Evolutionary conservation across 2,329 filamentous ascomycete species (phyloP), one percentile per base, ranked within the genome.

Genomic region (Aspergillus japonicus): DNA sequence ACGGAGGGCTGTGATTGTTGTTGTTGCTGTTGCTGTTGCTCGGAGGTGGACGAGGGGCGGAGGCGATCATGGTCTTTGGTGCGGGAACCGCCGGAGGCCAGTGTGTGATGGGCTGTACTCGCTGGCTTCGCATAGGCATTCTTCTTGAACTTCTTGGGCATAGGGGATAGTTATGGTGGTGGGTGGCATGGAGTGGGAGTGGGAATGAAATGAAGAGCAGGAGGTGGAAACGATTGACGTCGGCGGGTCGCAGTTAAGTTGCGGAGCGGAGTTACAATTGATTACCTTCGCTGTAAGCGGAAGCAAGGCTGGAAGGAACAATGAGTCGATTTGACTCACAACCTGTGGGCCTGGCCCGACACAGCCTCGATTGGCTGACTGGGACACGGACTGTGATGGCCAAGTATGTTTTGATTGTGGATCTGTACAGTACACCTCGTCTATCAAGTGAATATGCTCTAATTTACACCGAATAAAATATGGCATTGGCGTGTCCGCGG

Each of bases 61-160:
- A 64, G 58, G 58, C 62, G 63, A 57, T 66, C 73, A 74, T 74
- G 62, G 4, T 72, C 68, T 33, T 61, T 48, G 56, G 48, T 44
- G 24, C 60, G 69, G 47, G 62, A 47, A 8, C 64, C 66, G 16
- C 72, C 75, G 2, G 73, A 71, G 21, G 62, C 62, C 33, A 78
- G 69, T 4, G 76, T 74, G 51, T 74, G 77, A 62, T 80, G 79
- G 47, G 72, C 71, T 19, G 74, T 74, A 51, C 66, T 75, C 39
- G 66, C 67, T 35, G 79, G 78, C 59, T 81, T 82, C 51, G 71
- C 66, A 54, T 72, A 71, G 23, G 73, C 64, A 26, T 67, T 63
- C 47, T 73, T 75, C 56, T 73, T 73, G 68, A 78, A 73, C 68
- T 81, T 81, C 71, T 80, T 81, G 67, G 80, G 78, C 80, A 82